Conservation (phyloP, 495 filamentous ascomycete species). For the Apodospora peruviana region DNA sequence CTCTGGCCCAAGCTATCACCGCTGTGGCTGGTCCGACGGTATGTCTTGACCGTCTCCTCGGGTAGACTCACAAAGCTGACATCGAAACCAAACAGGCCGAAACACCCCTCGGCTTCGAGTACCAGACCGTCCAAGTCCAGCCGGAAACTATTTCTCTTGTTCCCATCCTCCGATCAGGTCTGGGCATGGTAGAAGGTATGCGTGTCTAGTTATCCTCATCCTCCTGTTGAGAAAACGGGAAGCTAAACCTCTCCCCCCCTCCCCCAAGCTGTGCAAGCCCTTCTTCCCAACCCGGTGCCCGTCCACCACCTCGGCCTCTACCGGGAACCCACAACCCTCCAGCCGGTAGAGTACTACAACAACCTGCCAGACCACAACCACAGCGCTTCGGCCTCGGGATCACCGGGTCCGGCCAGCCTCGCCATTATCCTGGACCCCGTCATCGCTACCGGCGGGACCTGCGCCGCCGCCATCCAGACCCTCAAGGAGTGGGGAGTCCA, state of each 20-base stretch:
- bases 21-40: constrained; percentile 40
- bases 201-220: constrained; percentile 3
- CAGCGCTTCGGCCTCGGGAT: constrained; percentile 13
- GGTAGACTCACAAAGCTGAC: not conserved
- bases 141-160: constrained; percentile 73
- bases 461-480: constrained; percentile 82
- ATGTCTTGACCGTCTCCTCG: constrained; percentile 1
- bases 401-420: constrained; percentile 43
- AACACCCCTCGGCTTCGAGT: constrained; percentile 70
- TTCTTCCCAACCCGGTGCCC: constrained; percentile 75
- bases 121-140: constrained; percentile 50
- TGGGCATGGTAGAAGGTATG: constrained; percentile 80
- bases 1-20: constrained; percentile 61
- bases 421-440: constrained; percentile 87
- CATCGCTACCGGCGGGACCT: constrained; percentile 89
- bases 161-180: constrained; percentile 82
- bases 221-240: not conserved
- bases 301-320: constrained; percentile 93
- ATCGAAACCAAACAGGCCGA: constrained; percentile 44
- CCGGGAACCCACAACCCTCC: constrained; percentile 75
- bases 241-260: not conserved
- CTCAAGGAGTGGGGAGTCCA: constrained; percentile 85
- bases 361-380: constrained; percentile 75
- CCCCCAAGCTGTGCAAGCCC: constrained; percentile 62
- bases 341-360: constrained; percentile 97